phyloP scores from a whole-genome alignment of 768 basidiomycete species.

The Leccinum boreale region DNA sequence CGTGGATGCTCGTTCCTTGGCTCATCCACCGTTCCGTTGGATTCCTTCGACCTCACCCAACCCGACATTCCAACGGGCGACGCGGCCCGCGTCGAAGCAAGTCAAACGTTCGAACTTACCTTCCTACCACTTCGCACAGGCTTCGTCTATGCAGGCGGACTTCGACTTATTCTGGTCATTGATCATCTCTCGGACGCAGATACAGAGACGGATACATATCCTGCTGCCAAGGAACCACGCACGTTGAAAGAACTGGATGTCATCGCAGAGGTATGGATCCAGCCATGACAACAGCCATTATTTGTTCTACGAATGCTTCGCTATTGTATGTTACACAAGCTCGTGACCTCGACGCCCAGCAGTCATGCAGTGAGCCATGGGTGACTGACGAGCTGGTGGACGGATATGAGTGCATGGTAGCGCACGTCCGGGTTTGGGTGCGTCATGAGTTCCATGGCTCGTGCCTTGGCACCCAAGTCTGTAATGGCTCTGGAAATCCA shows the following conservation, averaged over 20 bases:
- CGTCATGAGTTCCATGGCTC: conserved; percentile 91
- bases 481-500: conserved; percentile 58
- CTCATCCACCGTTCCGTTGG: conserved; percentile 47
- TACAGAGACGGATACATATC: conserved; percentile 17
- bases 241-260: conserved; percentile 70
- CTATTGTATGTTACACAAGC: conserved; percentile 1
- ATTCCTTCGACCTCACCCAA: conserved; percentile 37
- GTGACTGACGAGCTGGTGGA: conserved; percentile 89
- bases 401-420: conserved; percentile 87
- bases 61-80: conserved; percentile 5
- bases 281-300: conserved; percentile 22
- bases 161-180: conserved; percentile 64
- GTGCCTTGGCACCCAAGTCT: conserved; percentile 81
- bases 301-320: conserved; percentile 11
- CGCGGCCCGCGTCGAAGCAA: conserved; percentile 34
- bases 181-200: conserved; percentile 47
- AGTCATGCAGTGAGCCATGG: conserved; percentile 59
- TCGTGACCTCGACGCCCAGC: neutral
- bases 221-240: conserved; percentile 36
- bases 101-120: conserved; percentile 60
- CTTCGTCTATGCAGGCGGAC: conserved; percentile 62
- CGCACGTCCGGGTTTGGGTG: conserved; percentile 85
- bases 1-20: conserved; percentile 46
- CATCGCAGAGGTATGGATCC: conserved; percentile 70
- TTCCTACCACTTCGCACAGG: conserved; percentile 62